Conservation (phyloP, 108 stramenopile species). For the Stephanodiscus minutulus region DNA sequence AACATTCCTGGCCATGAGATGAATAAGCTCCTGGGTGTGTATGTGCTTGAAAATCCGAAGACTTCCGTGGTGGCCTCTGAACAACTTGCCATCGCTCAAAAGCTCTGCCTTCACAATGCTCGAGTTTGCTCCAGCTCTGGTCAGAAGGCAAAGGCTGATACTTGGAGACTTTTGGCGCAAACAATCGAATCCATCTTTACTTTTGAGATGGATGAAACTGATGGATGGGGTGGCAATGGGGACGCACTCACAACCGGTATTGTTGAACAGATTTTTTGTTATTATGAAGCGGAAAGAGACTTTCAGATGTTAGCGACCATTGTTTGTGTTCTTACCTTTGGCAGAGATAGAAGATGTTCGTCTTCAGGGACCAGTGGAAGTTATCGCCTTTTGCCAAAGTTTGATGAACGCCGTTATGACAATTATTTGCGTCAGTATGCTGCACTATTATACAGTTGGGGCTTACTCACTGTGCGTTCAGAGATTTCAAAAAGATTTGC, state of each 20-base stretch:
- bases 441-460: slow-evolving; percentile 72
- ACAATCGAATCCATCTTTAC: slow-evolving; percentile 43
- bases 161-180: slow-evolving; percentile 76
- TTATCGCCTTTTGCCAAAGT: slow-evolving; percentile 54
- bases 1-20: not conserved
- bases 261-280: slow-evolving; percentile 58
- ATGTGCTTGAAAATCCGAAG: slow-evolving; percentile 29
- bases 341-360: slow-evolving; percentile 44
- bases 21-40: slow-evolving; percentile 21
- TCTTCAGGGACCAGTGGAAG: slow-evolving; percentile 10
- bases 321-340: slow-evolving; percentile 64
- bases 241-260: slow-evolving; percentile 69
- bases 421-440: slow-evolving; percentile 69
- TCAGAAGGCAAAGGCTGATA: slow-evolving; percentile 65
- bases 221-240: slow-evolving; percentile 74
- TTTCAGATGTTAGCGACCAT: slow-evolving; percentile 83
- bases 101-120: slow-evolving; percentile 76
- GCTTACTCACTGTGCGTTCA: slow-evolving; percentile 60
- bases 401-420: slow-evolving; percentile 60
- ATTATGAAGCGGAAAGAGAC: slow-evolving; percentile 74
- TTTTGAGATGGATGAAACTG: slow-evolving; percentile 42
- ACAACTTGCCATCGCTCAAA: slow-evolving; percentile 22
- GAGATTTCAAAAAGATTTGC: slow-evolving; percentile 75
- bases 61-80: slow-evolving; percentile 20
- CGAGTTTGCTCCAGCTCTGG: slow-evolving; percentile 45